Evolutionary conservation across 2,329 filamentous ascomycete species (phyloP).

Genomic region (Aspergillus amoenus): DNA sequence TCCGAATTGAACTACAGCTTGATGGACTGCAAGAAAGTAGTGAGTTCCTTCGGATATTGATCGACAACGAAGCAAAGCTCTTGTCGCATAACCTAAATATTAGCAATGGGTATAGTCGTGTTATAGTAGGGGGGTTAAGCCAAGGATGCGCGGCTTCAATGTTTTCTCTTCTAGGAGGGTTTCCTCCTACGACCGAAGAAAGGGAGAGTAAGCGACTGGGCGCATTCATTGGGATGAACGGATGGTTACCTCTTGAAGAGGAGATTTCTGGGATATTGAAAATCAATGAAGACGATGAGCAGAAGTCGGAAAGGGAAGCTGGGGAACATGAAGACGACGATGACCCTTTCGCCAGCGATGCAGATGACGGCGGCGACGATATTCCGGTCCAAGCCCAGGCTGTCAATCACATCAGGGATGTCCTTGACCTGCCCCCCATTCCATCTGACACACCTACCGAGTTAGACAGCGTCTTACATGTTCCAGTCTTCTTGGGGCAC

Average conservation of each 20-base stretch:
- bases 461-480: not conserved
- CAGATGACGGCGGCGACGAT: constrained; percentile 11
- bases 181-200: constrained; percentile 1
- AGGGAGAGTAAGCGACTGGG: constrained; percentile 28
- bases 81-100: constrained; percentile 12
- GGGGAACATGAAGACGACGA: constrained; percentile 22
- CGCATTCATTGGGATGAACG: constrained; percentile 51
- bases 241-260: constrained; percentile 44
- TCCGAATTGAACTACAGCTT: constrained; percentile 45
- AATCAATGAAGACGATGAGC: constrained; percentile 17
- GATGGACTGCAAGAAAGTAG: constrained; percentile 47
- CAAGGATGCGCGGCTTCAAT: constrained; percentile 53
- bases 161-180: constrained; percentile 43
- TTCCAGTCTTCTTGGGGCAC: constrained; percentile 20
- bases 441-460: constrained; percentile 28
- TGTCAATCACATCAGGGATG: constrained; percentile 31
- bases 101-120: constrained; percentile 31
- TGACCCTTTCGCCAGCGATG: constrained; percentile 13
- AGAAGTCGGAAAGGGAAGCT: no score
- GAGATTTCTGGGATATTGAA: constrained; percentile 5
- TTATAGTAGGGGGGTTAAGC: constrained; percentile 55
- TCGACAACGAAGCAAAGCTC: constrained; percentile 32
- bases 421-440: constrained; percentile 26
- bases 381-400: constrained; percentile 22
- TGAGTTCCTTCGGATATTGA: constrained; percentile 33